A percentile compares a stretch with the other conserved stretches of the same genome.
phyloP scores from a whole-genome alignment of 176 grass and related monocot species.

The Themeda triandra region DNA sequence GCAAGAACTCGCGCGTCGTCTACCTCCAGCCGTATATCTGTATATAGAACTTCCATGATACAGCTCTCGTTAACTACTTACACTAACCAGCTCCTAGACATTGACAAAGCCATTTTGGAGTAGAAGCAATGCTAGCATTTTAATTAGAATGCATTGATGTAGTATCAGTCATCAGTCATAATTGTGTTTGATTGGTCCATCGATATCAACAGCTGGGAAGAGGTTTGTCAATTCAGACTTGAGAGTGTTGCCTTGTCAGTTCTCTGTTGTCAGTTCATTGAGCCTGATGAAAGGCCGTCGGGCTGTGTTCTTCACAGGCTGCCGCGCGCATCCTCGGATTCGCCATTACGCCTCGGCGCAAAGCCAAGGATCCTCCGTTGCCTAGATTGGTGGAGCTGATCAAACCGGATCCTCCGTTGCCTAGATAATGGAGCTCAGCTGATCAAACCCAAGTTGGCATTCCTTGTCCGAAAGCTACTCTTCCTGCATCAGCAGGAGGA shows the following conservation, averaged over 20 bases:
- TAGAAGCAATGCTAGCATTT: not conserved
- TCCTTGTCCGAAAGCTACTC: slow-evolving; percentile 1
- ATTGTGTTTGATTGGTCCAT: not conserved
- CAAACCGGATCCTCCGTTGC: too few species aligned
- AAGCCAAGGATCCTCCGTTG: not conserved
- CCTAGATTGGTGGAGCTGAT: not conserved
- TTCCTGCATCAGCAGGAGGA: not conserved
- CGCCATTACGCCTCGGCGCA: not conserved
- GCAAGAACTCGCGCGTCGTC: not conserved
- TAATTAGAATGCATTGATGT: not conserved
- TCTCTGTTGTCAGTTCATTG: not conserved
- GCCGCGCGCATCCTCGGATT: slow-evolving; percentile 18
- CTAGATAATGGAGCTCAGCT: too few species aligned
- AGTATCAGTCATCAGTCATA: not conserved
- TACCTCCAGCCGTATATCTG: not conserved
- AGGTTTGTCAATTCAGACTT: not conserved
- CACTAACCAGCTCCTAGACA: too few species aligned
- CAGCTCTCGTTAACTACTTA: not conserved
- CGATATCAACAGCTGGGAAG: not conserved
- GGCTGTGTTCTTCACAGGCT: not conserved
- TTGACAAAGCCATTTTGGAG: too few species aligned
- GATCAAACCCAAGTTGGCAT: not conserved
- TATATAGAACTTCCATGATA: not conserved
- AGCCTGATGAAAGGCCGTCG: slow-evolving; percentile 29
- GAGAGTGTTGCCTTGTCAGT: not conserved